phyloP scores from a whole-genome alignment of 1,284 basidiomycete genomes.

The Thecaphora thlaspeos region DNA sequence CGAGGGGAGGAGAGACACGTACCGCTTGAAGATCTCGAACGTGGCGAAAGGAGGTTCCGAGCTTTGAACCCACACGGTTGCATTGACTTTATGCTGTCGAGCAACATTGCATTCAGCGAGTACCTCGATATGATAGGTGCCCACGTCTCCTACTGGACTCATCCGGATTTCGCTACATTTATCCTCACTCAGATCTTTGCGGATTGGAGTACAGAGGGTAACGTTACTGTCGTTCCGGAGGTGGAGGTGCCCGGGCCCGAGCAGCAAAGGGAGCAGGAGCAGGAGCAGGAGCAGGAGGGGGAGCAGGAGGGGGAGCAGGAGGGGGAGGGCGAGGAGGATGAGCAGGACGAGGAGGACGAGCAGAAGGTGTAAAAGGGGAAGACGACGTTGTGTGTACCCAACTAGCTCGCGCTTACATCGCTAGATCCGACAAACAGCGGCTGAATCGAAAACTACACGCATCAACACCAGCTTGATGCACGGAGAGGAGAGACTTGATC shows the following conservation, averaged over 20 bases:
- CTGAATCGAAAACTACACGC: too few relatives aligned
- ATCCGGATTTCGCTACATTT: conserved; percentile 44
- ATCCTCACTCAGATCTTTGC: conserved; percentile 47
- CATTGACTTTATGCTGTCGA: conserved; percentile 44
- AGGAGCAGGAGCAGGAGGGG: conserved; percentile 47
- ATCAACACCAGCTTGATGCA: too few relatives aligned
- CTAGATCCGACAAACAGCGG: too few relatives aligned
- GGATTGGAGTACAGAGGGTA: conserved; percentile 20
- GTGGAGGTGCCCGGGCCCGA: conserved; percentile 46
- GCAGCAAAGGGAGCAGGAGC: conserved; percentile 13
- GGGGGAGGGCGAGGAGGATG: conserved; percentile 1
- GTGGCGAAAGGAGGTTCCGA: conserved; percentile 36
- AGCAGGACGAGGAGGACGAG: neutral
- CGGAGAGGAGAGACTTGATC: too few relatives aligned
- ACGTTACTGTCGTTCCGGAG: conserved; percentile 21
- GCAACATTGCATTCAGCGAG: conserved; percentile 25
- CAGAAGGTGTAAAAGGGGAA: neutral
- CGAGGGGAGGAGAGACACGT: conserved; percentile 9
- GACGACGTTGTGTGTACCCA: neutral
- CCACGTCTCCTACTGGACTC: conserved; percentile 51
- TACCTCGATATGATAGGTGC: conserved; percentile 48
- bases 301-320: conserved; percentile 5
- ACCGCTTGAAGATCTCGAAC: conserved; percentile 24
- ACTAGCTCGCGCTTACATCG: too few relatives aligned
- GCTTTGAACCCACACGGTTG: conserved; percentile 54